Percentiles rank a stretch among this genome's conserved stretches.
phyloP scores from a whole-genome alignment of 805 yeast species.

The Kuraishia capsulata region DNA sequence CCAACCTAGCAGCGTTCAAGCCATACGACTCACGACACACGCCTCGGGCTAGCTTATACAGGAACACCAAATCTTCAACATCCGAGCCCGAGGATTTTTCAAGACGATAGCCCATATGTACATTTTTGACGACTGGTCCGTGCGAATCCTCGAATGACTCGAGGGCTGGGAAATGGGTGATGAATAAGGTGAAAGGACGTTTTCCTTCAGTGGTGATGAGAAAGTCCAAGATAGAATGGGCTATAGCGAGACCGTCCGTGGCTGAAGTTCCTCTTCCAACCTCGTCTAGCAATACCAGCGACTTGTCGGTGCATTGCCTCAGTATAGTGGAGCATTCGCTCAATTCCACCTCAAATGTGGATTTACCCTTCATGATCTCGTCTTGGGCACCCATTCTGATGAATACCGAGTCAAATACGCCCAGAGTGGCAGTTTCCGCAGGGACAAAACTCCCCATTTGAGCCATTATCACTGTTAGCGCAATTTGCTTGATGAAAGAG shows the following conservation, averaged over 20 bases:
- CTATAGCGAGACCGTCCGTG: slow-evolving; percentile 74
- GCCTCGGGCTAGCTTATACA: slow-evolving; percentile 42
- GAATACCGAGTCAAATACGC: slow-evolving; percentile 48
- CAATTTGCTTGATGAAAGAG: slow-evolving; percentile 66
- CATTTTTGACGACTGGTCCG: slow-evolving; percentile 38
- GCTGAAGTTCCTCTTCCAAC: slow-evolving; percentile 68
- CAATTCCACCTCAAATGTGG: slow-evolving; percentile 79
- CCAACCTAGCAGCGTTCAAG: slow-evolving; percentile 73
- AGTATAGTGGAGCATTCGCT: slow-evolving; percentile 55
- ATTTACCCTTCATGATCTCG: slow-evolving; percentile 62
- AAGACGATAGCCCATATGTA: slow-evolving; percentile 55
- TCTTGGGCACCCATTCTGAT: slow-evolving; percentile 79
- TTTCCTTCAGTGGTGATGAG: slow-evolving; percentile 28
- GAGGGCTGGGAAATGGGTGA: slow-evolving; percentile 76
- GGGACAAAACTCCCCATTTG: slow-evolving; percentile 77
- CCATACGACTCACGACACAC: slow-evolving; percentile 66
- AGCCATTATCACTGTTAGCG: slow-evolving; percentile 59
- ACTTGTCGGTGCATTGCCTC: slow-evolving; percentile 35
- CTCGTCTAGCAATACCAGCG: slow-evolving; percentile 64
- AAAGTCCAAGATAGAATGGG: slow-evolving; percentile 60
- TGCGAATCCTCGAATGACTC: slow-evolving; percentile 37
- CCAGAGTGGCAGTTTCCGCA: slow-evolving; percentile 48
- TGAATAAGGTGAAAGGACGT: slow-evolving; percentile 58
- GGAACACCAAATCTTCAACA: slow-evolving; percentile 32
- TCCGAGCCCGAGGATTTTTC: slow-evolving; percentile 10